Evolutionary conservation across 805 yeast species (phyloP).

Genomic region (Lipomyces anomalus): DNA sequence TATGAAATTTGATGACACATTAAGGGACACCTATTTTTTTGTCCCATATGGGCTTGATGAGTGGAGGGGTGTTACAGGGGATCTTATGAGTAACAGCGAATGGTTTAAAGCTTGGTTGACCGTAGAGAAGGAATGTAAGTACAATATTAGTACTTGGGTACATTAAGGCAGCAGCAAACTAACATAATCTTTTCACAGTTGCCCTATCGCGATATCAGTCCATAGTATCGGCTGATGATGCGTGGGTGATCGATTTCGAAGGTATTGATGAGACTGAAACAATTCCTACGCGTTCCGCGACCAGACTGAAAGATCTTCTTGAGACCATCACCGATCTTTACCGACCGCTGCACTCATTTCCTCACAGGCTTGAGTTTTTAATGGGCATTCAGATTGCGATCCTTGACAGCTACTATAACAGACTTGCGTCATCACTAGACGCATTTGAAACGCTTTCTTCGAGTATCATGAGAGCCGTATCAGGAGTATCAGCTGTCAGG

Average conservation of each 20-base stretch:
- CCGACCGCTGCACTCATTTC: conserved; percentile 39
- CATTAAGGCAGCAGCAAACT: neutral
- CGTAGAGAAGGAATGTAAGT: conserved; percentile 41
- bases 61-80: conserved; percentile 45
- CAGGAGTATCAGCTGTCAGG: conserved; percentile 27
- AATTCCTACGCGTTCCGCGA: conserved; percentile 60
- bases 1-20: conserved; percentile 50
- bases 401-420: conserved; percentile 47
- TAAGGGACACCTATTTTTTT: conserved; percentile 43
- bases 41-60: conserved; percentile 35
- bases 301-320: conserved; percentile 50
- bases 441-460: conserved; percentile 41
- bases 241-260: conserved; percentile 58
- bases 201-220: conserved; percentile 50
- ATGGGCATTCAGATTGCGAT: conserved; percentile 53
- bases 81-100: conserved; percentile 24
- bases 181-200: conserved; percentile 28
- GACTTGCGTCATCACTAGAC: conserved; percentile 39
- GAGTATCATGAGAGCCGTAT: conserved; percentile 34
- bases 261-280: conserved; percentile 39
- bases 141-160: neutral
- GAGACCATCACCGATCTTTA: conserved; percentile 54
- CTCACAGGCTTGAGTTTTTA: conserved; percentile 51
- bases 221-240: conserved; percentile 43
- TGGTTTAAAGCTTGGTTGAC: conserved; percentile 47